These are phyloP conservation scores for Remersonia thermophila DNA, from an alignment of 2,329 filamentous ascomycete genomes.

Conservation along the genomic window DNA sequence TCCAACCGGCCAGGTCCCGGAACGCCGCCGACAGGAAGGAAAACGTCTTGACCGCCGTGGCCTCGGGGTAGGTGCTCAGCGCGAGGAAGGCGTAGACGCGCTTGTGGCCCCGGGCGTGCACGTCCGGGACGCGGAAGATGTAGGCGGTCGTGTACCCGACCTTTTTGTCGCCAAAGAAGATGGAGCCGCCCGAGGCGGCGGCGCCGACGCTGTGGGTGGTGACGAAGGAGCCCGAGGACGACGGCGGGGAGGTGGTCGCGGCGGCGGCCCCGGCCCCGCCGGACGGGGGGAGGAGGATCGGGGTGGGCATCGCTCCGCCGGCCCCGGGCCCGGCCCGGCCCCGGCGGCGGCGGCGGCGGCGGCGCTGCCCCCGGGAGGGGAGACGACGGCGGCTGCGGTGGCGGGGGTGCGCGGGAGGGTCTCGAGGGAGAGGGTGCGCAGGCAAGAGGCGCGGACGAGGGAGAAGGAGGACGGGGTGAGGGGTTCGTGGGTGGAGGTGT, in stretches of 20 bases:
- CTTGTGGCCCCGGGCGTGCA: conserved; percentile 54
- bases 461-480: conserved; percentile 50
- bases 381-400: conserved; percentile 2
- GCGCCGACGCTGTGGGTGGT: conserved; percentile 42
- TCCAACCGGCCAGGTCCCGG: conserved; percentile 52
- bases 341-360: no score
- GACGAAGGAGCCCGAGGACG: conserved; percentile 34
- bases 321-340: no score
- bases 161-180: conserved; percentile 54
- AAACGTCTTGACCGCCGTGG: conserved; percentile 54
- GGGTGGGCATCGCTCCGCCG: no score
- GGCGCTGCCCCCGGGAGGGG: no score
- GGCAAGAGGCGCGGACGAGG: conserved; percentile 52
- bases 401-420: conserved; percentile 45
- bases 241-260: no score
- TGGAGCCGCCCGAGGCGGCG: conserved; percentile 49
- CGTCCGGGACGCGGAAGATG: conserved; percentile 56
- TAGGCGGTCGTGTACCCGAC: conserved; percentile 59
- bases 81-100: conserved; percentile 58
- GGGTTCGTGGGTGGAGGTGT: conserved; percentile 56
- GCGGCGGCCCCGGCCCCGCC: no score
- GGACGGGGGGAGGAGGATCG: no score
- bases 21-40: conserved; percentile 50
- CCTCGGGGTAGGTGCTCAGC: conserved; percentile 52
- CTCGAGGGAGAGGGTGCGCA: conserved; percentile 55